phyloP scores from a whole-genome alignment of 2,329 filamentous ascomycete genomes.

The Ophiostoma populinum region DNA sequence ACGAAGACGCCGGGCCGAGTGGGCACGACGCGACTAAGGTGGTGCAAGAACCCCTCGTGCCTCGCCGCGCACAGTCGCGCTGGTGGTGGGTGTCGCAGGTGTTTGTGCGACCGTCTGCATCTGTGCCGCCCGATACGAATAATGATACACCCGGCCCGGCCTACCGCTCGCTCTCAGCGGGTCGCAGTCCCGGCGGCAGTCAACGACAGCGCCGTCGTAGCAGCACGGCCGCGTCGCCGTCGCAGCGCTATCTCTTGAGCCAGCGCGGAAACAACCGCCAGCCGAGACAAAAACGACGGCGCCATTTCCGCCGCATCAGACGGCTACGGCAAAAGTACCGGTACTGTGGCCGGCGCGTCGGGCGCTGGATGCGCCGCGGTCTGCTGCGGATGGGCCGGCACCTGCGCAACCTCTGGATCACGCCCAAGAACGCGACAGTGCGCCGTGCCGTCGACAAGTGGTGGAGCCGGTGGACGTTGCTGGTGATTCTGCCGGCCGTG shows the following conservation, averaged over 20 bases:
- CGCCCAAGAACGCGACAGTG: conserved; percentile 40
- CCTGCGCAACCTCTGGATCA: conserved; percentile 39
- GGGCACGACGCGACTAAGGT: neutral
- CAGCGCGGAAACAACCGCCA: neutral
- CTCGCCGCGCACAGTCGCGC: neutral
- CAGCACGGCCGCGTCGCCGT: conserved; percentile 1
- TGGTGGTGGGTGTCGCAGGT: conserved; percentile 2
- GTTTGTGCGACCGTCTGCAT: neutral
- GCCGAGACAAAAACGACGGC: neutral
- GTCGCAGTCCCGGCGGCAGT: neutral
- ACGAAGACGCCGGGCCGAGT: conserved; percentile 1
- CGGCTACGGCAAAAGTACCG: neutral
- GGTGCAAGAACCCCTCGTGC: neutral
- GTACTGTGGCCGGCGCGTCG: conserved; percentile 18
- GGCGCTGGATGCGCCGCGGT: conserved; percentile 1
- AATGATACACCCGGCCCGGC: neutral
- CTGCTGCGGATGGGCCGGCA: conserved; percentile 17
- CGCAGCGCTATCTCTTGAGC: conserved; percentile 4
- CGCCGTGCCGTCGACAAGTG: conserved; percentile 40
- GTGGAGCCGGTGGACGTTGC: conserved; percentile 44
- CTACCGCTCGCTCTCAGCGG: neutral
- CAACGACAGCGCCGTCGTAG: neutral
- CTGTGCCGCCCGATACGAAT: neutral
- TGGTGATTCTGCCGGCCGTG: conserved; percentile 42
- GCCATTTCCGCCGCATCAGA: conserved; percentile 1